Percentiles rank a stretch among this genome's conserved stretches.
These are phyloP conservation scores for Corymbia calophylla DNA, from an alignment of 441 rosid genomes.

Conservation along the genomic window DNA sequence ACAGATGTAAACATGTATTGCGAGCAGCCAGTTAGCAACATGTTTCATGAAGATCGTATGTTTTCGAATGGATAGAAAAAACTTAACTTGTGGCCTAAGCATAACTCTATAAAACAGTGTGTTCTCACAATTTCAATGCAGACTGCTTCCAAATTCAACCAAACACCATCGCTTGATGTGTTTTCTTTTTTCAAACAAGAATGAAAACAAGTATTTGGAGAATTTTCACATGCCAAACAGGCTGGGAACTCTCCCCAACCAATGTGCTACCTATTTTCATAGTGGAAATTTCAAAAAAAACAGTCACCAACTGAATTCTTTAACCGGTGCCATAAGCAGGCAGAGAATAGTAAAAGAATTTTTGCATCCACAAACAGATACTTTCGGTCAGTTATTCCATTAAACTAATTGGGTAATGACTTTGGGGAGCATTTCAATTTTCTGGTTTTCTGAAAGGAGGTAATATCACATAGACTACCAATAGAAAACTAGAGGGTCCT, in stretches of 20 bases:
- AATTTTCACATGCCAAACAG: neutral
- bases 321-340: neutral
- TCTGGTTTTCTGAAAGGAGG: neutral
- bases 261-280: neutral
- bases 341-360: neutral
- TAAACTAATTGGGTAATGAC: neutral
- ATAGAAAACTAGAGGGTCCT: neutral
- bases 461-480: neutral
- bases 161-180: neutral
- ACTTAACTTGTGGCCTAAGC: neutral
- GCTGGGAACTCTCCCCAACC: neutral
- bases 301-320: neutral
- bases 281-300: neutral
- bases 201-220: neutral
- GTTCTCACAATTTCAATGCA: neutral
- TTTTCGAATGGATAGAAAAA: neutral
- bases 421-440: neutral
- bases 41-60: neutral
- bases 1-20: neutral
- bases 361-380: neutral
- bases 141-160: neutral
- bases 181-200: neutral
- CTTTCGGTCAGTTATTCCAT: neutral
- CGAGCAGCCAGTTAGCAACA: neutral
- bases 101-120: neutral